These are phyloP conservation scores for Oryza nivara DNA, from an alignment of 176 grass and related monocot species.

Conservation along the genomic window DNA sequence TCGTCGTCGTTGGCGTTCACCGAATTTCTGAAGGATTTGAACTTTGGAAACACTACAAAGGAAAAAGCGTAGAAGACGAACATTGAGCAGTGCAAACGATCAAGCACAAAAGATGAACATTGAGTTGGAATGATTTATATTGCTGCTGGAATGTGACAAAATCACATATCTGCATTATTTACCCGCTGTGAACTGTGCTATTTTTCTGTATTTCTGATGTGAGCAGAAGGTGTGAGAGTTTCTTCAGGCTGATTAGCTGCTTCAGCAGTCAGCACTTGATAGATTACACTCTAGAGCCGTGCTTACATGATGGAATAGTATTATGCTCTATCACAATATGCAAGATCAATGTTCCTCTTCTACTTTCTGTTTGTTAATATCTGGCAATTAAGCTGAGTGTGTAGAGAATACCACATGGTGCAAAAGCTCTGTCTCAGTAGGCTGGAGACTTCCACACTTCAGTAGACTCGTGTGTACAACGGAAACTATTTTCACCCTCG, in stretches of 20 bases:
- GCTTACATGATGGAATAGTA: background rate
- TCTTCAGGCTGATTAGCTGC: background rate
- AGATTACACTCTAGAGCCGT: background rate
- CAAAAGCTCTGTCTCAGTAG: no score
- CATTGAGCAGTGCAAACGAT: no score
- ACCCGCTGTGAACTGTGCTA: background rate
- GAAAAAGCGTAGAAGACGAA: slow-evolving; percentile 1
- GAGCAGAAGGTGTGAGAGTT: background rate
- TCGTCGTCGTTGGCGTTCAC: slow-evolving; percentile 27
- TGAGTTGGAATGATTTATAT: background rate
- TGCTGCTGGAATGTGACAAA: background rate
- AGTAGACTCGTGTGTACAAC: no score
- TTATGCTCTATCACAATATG: background rate
- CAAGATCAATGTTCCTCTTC: background rate
- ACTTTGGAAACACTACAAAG: background rate
- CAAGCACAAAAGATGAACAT: background rate
- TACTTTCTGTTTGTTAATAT: no score
- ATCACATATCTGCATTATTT: background rate
- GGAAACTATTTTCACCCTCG: no score
- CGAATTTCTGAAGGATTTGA: slow-evolving; percentile 46
- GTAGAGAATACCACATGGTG: no score
- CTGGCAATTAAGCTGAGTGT: no score
- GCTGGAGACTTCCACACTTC: no score
- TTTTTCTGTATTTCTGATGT: background rate
- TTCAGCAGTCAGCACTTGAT: background rate